Evolutionary conservation across 345 rosid genomes (phyloP), one percentile per base, ranked within the genome.

Genomic region (Pistacia atlantica): DNA sequence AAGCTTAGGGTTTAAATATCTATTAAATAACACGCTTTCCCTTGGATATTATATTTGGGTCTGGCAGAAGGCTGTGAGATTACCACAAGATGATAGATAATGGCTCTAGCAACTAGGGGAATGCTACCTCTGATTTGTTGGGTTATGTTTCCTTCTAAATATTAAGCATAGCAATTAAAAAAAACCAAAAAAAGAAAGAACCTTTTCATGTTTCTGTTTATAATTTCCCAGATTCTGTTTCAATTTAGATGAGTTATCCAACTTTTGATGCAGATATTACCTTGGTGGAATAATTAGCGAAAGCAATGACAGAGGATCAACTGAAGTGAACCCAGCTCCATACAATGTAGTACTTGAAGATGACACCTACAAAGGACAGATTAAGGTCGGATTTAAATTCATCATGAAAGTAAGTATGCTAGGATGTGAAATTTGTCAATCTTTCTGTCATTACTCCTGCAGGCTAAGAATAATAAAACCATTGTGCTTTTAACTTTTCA

Each of bases 341-440:
- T 89, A 86, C 71, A 92, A 87, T 79, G 97, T 90, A 61, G 91
- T 92, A 66, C 93, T 90, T 65, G 93, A 91, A 65, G 97, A 96
- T 71, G 82, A 84, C 77, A 84, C 95, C 42, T 93, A 89, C 67
- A 90, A 84, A 82, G 97, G 97, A 76, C 81, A 84, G 79, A 73
- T 91, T 3, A 85, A 84, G 80, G 72, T 92, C 63, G 97, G 95
- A 12, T 80, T 93, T 75, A 93, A 80, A 74, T 93, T 96, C 90
- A 71, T 77, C 11, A 72, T 83, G 11, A 67, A 82, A n/a, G 98
- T 90, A 76, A 80, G 88, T 52, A 65, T 35, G 33, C 14, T n/a
- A n/a, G 25, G 56, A 35, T 38, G 25, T 58, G 68, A 71, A 51
- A 65, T 64, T 64, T 14, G 38, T 58, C 31, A 33, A 65, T 18